Percentiles rank a stretch among this genome's conserved stretches.
phyloP scores from a whole-genome alignment of 1,139 yeast species.

The Scheffersomyces lignicola region DNA sequence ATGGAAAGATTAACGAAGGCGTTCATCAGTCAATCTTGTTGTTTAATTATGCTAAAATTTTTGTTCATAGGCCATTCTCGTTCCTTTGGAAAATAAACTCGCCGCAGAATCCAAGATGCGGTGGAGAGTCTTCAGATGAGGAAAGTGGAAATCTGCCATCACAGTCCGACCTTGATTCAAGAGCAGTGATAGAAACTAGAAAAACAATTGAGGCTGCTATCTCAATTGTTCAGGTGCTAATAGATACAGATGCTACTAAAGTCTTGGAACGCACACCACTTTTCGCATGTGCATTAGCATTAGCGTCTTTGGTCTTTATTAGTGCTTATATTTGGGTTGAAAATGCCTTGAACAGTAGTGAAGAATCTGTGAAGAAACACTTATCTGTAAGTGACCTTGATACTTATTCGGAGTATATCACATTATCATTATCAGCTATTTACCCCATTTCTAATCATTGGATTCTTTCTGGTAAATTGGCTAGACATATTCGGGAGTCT shows the following conservation, averaged over 20 bases:
- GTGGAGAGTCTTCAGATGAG: slow-evolving; percentile 11
- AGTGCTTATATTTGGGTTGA: slow-evolving; percentile 53
- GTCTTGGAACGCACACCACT: slow-evolving; percentile 46
- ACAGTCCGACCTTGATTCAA: slow-evolving; percentile 25
- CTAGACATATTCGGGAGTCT: slow-evolving; percentile 44
- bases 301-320: slow-evolving; percentile 48
- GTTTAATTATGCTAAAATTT: slow-evolving; percentile 49
- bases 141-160: slow-evolving; percentile 12
- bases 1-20: slow-evolving; percentile 50
- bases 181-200: slow-evolving; percentile 49
- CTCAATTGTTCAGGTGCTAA: slow-evolving; percentile 41
- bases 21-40: slow-evolving; percentile 48
- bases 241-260: slow-evolving; percentile 45
- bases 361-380: slow-evolving; percentile 10
- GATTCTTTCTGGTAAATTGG: slow-evolving; percentile 47
- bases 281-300: slow-evolving; percentile 52
- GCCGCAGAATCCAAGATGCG: slow-evolving; percentile 41
- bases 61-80: slow-evolving; percentile 52
- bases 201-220: slow-evolving; percentile 54
- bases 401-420: slow-evolving; percentile 46
- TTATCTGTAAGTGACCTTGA: slow-evolving; percentile 34
- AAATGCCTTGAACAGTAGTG: slow-evolving; percentile 9
- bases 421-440: slow-evolving; percentile 46
- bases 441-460: slow-evolving; percentile 49
- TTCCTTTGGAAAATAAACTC: slow-evolving; percentile 49